Percentiles rank a stretch among this genome's conserved stretches.
phyloP scores from a whole-genome alignment of 2,329 filamentous ascomycete genomes.

The Fusarium zealandicum region DNA sequence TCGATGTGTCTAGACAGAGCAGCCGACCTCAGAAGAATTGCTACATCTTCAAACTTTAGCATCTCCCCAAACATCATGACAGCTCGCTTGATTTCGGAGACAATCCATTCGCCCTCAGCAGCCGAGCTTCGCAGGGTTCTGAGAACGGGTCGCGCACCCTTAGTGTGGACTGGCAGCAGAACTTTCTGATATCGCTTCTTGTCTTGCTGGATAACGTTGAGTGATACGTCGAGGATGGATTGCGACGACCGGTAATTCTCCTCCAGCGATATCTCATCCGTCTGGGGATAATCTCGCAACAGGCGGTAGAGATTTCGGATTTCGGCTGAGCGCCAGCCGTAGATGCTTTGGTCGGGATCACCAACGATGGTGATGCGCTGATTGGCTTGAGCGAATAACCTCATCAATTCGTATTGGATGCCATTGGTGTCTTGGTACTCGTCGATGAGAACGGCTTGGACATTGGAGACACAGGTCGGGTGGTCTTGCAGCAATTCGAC shows the following conservation, averaged over 20 bases:
- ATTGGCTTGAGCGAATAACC: conserved; percentile 75
- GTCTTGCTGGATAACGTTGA: conserved; percentile 92
- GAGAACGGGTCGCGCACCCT: conserved; percentile 81
- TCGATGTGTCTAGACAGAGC: conserved; percentile 87
- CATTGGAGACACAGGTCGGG: conserved; percentile 84
- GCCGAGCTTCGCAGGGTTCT: conserved; percentile 74
- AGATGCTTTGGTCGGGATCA: conserved; percentile 97
- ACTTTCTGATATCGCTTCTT: conserved; percentile 79
- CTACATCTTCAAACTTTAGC: conserved; percentile 78
- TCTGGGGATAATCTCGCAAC: conserved; percentile 76
- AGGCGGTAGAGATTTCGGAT: conserved; percentile 86
- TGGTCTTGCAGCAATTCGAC: conserved; percentile 77
- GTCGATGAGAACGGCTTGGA: conserved; percentile 91
- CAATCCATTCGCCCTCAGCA: conserved; percentile 86
- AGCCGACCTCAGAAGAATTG: conserved; percentile 86
- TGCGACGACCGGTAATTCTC: conserved; percentile 95
- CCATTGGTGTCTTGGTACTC: conserved; percentile 98
- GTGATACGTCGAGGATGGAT: conserved; percentile 79
- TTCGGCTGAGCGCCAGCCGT: conserved; percentile 93
- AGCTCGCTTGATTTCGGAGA: conserved; percentile 78
- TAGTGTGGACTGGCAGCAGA: conserved; percentile 79
- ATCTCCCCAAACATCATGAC: conserved; percentile 75
- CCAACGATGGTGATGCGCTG: conserved; percentile 92
- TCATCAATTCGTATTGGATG: conserved; percentile 95
- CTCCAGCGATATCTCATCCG: conserved; percentile 83